Base-by-base conservation (phyloP, 352 stramenopile species). In the Aphanomyces invadans region DNA sequence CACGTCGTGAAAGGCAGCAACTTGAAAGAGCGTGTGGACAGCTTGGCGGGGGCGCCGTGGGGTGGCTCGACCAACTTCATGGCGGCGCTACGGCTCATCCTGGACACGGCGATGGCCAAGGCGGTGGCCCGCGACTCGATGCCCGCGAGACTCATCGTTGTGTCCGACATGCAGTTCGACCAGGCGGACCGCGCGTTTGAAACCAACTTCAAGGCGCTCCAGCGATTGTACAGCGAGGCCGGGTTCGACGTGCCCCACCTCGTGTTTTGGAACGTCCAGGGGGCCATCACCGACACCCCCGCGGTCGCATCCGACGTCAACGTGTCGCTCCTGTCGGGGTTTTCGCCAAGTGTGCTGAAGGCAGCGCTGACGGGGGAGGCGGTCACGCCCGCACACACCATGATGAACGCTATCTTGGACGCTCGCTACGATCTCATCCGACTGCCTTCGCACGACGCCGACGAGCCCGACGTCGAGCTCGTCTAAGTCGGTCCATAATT, bases 81-180 rank as follows among this genome's bases (percentile, higher is more conserved):
- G 10, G 63, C 57, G 21, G 87, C 87, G 15, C 84, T 90, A 57
- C 72, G 80, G 1, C 69, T 72, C 9, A 75, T 95, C 26, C 69
- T 93, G 12, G 32, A 74, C 0, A 67, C 86, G 3, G 78, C 74
- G 12, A 68, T 57, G 17, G 33, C 76, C 25, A 38, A 76, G 25
- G 63, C 72, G 17, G 54, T 94, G 2, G 26, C 38, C 2, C 9
- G 31, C 0, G 71, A 86, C 0, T 72, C 88, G 36, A 79, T 90
- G 65, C 87, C 83, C 4, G 57, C 79, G 31, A 71, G 69, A 0
- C 68, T 95, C 23, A 81, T 92, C 48, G 82, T 95, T 19, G 74
- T 95, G 62, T 88, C 79, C 10, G 85, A 92, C 68, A 95, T 95
- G 87, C 82, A 89, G 72, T 92, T 92, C 48, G 65, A 94, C 68